These are phyloP conservation scores for Phyllosticta citrichinensis DNA, from an alignment of 2,329 filamentous ascomycete genomes.

Conservation along the genomic window DNA sequence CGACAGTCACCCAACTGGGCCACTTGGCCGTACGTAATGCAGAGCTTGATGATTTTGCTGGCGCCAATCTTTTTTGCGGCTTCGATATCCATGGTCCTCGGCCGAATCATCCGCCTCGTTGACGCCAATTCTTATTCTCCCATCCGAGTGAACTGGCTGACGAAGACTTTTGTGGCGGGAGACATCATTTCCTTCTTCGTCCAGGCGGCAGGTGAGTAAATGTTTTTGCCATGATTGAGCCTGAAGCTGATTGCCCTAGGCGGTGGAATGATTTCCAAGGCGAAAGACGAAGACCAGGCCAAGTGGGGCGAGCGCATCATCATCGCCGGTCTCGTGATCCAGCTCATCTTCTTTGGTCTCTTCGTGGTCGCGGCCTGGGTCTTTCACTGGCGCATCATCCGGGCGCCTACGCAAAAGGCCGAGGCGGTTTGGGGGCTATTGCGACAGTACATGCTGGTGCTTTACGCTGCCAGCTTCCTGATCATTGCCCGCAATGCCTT, in stretches of 20 bases:
- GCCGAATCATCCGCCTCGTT: slow-evolving; percentile 28
- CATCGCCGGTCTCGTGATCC: slow-evolving; percentile 40
- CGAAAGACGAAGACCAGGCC: neutral
- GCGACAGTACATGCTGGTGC: slow-evolving; percentile 28
- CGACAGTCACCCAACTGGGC: slow-evolving; percentile 22
- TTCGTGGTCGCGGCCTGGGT: slow-evolving; percentile 32
- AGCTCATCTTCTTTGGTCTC: slow-evolving; percentile 41
- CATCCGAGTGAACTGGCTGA: slow-evolving; percentile 27
- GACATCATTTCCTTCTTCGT: slow-evolving; percentile 34
- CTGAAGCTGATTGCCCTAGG: neutral
- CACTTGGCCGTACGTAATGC: slow-evolving; percentile 34
- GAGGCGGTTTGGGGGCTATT: slow-evolving; percentile 3
- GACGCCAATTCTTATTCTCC: slow-evolving; percentile 25
- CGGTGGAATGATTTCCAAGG: slow-evolving; percentile 1
- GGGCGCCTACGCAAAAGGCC: slow-evolving; percentile 13
- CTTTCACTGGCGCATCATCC: slow-evolving; percentile 19
- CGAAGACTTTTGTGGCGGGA: slow-evolving; percentile 32
- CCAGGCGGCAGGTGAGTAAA: slow-evolving; percentile 21
- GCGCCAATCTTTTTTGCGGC: slow-evolving; percentile 39
- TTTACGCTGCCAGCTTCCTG: slow-evolving; percentile 36
- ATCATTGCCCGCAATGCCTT: slow-evolving; percentile 42
- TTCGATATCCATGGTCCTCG: slow-evolving; percentile 35
- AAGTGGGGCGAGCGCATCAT: slow-evolving; percentile 33
- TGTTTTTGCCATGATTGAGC: neutral
- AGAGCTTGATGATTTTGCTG: slow-evolving; percentile 35